A percentile compares a stretch with the other conserved stretches of the same genome.
These are phyloP conservation scores for Solanum appendiculatum DNA, from an alignment of 257 asterid genomes.

Conservation along the genomic window DNA sequence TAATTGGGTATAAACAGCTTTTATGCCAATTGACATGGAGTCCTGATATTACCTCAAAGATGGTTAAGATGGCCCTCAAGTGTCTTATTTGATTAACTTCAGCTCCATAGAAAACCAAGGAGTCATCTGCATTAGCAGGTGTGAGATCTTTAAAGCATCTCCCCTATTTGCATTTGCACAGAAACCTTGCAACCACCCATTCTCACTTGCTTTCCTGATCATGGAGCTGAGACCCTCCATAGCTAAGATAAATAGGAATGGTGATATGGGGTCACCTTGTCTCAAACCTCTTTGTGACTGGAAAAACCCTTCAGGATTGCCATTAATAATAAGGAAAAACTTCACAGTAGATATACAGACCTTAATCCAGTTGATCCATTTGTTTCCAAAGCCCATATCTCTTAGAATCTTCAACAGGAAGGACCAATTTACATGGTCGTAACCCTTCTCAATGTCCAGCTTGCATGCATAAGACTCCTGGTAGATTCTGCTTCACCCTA, in stretches of 20 bases:
- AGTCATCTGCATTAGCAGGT: neutral
- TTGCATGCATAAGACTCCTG: neutral
- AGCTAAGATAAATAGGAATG: neutral
- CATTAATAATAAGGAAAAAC: neutral
- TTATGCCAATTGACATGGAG: too few relatives aligned
- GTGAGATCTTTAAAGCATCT: neutral
- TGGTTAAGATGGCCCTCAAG: neutral
- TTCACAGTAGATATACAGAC: neutral
- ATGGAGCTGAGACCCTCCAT: neutral
- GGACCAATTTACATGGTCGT: neutral
- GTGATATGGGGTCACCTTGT: neutral
- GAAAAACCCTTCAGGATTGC: neutral
- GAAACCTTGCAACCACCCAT: neutral
- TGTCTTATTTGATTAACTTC: neutral
- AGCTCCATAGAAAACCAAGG: neutral
- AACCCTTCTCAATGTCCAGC: neutral
- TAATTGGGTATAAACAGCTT: too few relatives aligned
- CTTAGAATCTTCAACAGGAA: neutral
- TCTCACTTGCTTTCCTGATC: neutral
- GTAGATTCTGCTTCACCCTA: neutral
- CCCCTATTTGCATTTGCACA: neutral
- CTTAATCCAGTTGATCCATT: neutral
- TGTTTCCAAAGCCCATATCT: neutral
- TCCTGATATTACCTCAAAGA: neutral
- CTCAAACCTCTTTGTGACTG: neutral